These are phyloP conservation scores for Nepenthes mirabilis DNA, from an alignment of 148 eudicot genomes.

Conservation along the genomic window DNA sequence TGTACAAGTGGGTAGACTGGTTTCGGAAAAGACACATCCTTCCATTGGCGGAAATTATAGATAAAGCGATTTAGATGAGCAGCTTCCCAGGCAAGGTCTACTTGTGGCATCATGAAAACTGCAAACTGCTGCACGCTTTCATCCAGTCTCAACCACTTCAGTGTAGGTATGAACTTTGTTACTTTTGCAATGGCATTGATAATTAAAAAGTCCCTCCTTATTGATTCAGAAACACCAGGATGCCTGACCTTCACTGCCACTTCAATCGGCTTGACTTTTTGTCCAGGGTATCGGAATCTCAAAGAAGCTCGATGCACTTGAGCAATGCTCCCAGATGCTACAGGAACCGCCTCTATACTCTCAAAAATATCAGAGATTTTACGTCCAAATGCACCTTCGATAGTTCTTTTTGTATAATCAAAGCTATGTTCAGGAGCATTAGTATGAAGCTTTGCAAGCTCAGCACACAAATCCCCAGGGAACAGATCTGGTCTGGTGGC, in stretches of 20 bases:
- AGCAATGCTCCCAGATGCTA: conserved; percentile 41
- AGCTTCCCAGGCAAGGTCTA: conserved; percentile 40
- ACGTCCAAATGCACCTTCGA: conserved; percentile 31
- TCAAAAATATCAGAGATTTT: conserved; percentile 29
- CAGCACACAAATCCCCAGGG: conserved; percentile 25
- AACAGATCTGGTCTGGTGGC: conserved; percentile 33
- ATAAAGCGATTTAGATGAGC: conserved; percentile 34
- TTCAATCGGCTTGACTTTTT: conserved; percentile 26
- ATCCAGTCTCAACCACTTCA: conserved; percentile 28
- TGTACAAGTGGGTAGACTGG: conserved; percentile 37
- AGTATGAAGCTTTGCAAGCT: conserved; percentile 27
- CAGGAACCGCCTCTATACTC: conserved; percentile 23
- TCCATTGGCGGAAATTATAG: conserved; percentile 32
- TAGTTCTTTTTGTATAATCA: conserved; percentile 17
- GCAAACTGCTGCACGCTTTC: conserved; percentile 37
- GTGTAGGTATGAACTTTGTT: conserved; percentile 22
- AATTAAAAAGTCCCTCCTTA: conserved; percentile 32
- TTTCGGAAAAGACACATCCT: conserved; percentile 32
- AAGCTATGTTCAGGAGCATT: conserved; percentile 33
- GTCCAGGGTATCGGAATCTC: conserved; percentile 15
- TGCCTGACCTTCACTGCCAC: conserved; percentile 40
- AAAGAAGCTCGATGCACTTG: conserved; percentile 29
- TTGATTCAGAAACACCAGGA: conserved; percentile 33
- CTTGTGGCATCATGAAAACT: conserved; percentile 39
- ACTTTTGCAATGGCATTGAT: conserved; percentile 24